A percentile compares a stretch with the other conserved stretches of the same genome.
Conservation (phyloP, 768 basidiomycete genomes). For the Termitomyces sp. region DNA sequence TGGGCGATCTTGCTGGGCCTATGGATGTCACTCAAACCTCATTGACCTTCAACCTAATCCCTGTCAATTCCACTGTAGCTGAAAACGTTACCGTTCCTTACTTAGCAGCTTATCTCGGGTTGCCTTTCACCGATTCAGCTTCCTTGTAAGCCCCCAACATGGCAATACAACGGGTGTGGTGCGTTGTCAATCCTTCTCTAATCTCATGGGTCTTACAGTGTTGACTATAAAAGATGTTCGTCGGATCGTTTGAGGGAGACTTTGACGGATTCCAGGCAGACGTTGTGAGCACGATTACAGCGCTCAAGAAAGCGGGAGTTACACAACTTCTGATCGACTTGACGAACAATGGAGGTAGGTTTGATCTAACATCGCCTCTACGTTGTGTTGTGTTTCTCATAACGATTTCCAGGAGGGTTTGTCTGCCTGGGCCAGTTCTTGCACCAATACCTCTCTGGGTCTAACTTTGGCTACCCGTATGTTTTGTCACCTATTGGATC, state of each 20-base stretch:
- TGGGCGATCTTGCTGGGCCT: conserved; percentile 56
- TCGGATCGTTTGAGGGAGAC: conserved; percentile 54
- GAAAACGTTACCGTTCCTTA: conserved; percentile 54
- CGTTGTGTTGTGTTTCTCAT: background rate
- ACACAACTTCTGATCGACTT: conserved; percentile 53
- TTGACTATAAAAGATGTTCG: conserved; percentile 42
- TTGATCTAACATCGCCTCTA: background rate
- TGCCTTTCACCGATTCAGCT: conserved; percentile 43
- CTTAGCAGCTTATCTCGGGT: conserved; percentile 43
- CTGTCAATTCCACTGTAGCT: conserved; percentile 39
- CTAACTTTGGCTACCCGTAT: conserved; percentile 47
- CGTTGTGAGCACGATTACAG: conserved; percentile 37
- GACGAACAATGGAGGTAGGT: conserved; percentile 59
- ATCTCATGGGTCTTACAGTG: background rate
- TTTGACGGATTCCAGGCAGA: conserved; percentile 52
- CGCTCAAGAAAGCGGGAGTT: conserved; percentile 47
- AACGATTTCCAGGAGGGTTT: conserved; percentile 43
- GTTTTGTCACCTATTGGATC: conserved; percentile 15
- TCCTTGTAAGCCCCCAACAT: conserved; percentile 43
- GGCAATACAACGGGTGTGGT: conserved; percentile 59
- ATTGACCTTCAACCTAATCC: conserved; percentile 45
- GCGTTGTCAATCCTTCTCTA: conserved; percentile 17
- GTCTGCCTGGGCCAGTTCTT: conserved; percentile 62
- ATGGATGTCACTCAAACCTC: conserved; percentile 42
- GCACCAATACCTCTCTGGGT: conserved; percentile 52